phyloP scores from a whole-genome alignment of 177 flowering plant genomes.

The Tripterygium wilfordii region DNA sequence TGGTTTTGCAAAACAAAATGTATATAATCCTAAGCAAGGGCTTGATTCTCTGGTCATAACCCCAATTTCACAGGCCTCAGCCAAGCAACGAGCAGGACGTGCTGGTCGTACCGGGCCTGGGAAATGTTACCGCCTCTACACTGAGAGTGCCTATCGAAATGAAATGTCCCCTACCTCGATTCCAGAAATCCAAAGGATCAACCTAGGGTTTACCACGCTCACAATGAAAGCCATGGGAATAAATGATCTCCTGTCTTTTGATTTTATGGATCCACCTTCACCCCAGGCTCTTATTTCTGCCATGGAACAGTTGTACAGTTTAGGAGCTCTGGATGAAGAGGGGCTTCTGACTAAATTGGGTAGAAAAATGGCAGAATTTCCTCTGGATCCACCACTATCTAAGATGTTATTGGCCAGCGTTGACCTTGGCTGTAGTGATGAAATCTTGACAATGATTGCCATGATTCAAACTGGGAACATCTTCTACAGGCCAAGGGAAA shows the following conservation, averaged over 20 bases:
- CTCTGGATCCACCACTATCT: conserved; percentile 78
- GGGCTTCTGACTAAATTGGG: conserved; percentile 91
- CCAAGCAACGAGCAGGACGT: conserved; percentile 93
- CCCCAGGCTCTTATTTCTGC: conserved; percentile 96
- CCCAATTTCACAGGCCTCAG: conserved; percentile 95
- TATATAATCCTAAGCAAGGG: conserved; percentile 88
- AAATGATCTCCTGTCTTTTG: conserved; percentile 86
- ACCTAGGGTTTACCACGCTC: conserved; percentile 70
- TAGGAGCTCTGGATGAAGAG: conserved; percentile 94
- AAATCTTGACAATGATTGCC: conserved; percentile 84
- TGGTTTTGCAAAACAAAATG: conserved; percentile 95
- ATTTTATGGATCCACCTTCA: conserved; percentile 94
- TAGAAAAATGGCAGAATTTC: conserved; percentile 92
- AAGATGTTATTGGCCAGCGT: conserved; percentile 94
- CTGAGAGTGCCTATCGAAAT: conserved; percentile 89
- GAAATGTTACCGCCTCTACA: conserved; percentile 87
- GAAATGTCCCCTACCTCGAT: conserved; percentile 88
- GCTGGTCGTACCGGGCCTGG: conserved; percentile 99
- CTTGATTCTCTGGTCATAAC: conserved; percentile 75
- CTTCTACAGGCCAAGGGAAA: conserved; percentile 86
- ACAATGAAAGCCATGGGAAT: conserved; percentile 95
- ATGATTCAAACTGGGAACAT: conserved; percentile 96
- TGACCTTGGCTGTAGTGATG: conserved; percentile 94
- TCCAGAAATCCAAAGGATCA: conserved; percentile 93
- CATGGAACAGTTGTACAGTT: conserved; percentile 85